Evolutionary conservation across 2,329 filamentous ascomycete genomes (phyloP).

Genomic region (Venturia asperata): DNA sequence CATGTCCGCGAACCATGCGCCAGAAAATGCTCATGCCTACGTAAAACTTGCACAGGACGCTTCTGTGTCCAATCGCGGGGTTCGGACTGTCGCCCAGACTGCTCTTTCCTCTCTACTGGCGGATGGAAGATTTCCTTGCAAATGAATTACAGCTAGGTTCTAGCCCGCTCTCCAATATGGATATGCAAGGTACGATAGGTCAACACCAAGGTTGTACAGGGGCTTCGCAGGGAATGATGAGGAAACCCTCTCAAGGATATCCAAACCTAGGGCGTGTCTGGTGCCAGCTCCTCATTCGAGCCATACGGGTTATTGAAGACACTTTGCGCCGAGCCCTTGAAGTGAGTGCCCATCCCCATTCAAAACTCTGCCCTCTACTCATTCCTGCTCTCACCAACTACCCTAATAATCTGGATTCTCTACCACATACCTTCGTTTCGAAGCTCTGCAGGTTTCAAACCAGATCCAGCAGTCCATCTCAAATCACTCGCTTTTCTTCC

Average conservation of each 20-base stretch:
- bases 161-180: not conserved
- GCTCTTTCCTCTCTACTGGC: not conserved
- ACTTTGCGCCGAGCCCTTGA: constrained; percentile 9
- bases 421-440: constrained; percentile 8
- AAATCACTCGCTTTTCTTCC: not conserved
- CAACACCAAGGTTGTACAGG: not conserved
- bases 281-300: not conserved
- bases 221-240: not conserved
- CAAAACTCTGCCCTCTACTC: constrained; percentile 5
- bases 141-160: not conserved
- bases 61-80: not conserved
- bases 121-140: not conserved
- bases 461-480: not conserved
- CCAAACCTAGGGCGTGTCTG: not conserved
- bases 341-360: not conserved
- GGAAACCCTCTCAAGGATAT: constrained; percentile 1
- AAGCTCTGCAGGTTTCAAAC: not conserved
- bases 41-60: constrained; percentile 1
- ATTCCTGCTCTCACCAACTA: not conserved
- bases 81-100: not conserved
- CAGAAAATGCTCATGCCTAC: constrained; percentile 3
- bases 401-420: not conserved
- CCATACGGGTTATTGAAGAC: not conserved
- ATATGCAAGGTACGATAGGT: constrained; percentile 7
- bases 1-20: not conserved